phyloP scores from a whole-genome alignment of 306 rosid genomes.

The Rosa persica region DNA sequence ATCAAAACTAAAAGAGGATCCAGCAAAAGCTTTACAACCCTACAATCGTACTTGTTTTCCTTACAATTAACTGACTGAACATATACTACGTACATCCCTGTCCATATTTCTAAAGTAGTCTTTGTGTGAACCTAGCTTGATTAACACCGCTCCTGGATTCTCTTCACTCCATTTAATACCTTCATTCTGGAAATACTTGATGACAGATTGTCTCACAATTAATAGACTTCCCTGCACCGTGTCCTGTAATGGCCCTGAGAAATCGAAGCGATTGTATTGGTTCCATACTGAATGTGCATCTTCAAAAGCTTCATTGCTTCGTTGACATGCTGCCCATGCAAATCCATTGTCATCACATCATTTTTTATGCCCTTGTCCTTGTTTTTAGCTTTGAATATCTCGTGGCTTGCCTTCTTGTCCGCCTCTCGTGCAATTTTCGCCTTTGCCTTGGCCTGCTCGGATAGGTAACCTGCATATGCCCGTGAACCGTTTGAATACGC shows the following conservation, averaged over 20 bases:
- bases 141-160: conserved; percentile 66
- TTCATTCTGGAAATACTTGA: conserved; percentile 47
- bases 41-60: no score
- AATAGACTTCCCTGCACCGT: conserved; percentile 79
- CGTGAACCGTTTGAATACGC: conserved; percentile 59
- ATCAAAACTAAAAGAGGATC: no score
- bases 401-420: conserved; percentile 79
- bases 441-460: conserved; percentile 74
- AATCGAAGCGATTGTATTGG: conserved; percentile 64
- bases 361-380: conserved; percentile 56
- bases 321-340: conserved; percentile 91
- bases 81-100: conserved; percentile 31
- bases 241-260: conserved; percentile 86
- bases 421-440: conserved; percentile 67
- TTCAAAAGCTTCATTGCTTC: conserved; percentile 80
- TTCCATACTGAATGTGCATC: conserved; percentile 65
- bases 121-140: conserved; percentile 45
- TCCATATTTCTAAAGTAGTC: conserved; percentile 58
- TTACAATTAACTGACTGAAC: conserved; percentile 3
- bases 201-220: conserved; percentile 79
- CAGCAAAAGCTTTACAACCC: no score
- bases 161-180: conserved; percentile 71
- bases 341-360: conserved; percentile 71
- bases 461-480: conserved; percentile 66
- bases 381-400: conserved; percentile 73